A percentile compares a stretch with the other conserved stretches of the same genome.
Evolutionary conservation across 139 green algal species (phyloP).

Genomic region (Ettlia oleoabundans): DNA sequence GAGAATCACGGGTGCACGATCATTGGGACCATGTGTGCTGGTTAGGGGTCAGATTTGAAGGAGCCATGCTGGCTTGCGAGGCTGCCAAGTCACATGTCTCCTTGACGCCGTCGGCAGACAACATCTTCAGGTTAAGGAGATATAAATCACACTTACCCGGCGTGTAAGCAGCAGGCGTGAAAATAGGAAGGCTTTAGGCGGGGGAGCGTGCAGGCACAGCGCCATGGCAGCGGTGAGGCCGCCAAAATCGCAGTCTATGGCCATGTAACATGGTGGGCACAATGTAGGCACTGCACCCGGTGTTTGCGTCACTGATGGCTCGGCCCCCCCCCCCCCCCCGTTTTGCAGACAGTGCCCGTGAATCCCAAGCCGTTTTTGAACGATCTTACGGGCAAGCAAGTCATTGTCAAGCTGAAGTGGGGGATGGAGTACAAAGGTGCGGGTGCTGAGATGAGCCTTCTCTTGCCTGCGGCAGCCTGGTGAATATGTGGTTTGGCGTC

Average conservation of each 20-base stretch:
- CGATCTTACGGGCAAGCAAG: slow-evolving; percentile 93
- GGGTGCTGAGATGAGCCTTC: not conserved
- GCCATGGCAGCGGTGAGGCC: slow-evolving; percentile 22
- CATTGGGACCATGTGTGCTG: too few species aligned
- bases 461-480: not conserved
- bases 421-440: slow-evolving; percentile 98
- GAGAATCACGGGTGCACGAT: too few species aligned
- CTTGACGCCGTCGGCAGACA: too few species aligned
- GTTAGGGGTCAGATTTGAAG: too few species aligned
- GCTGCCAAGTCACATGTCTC: too few species aligned
- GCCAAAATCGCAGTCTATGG: not conserved
- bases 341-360: slow-evolving; percentile 79
- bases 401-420: slow-evolving; percentile 99
- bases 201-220: not conserved
- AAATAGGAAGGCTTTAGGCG: too few species aligned
- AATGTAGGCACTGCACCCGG: not conserved
- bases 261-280: not conserved
- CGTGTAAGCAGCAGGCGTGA: too few species aligned
- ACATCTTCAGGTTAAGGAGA: too few species aligned
- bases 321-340: not conserved
- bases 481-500: too few species aligned
- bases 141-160: too few species aligned
- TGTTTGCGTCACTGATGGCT: not conserved
- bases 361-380: slow-evolving; percentile 99
- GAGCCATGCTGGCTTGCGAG: too few species aligned